Evolutionary conservation across 2,329 filamentous ascomycete genomes (phyloP).

Genomic region (Amesomyces nigricolor): DNA sequence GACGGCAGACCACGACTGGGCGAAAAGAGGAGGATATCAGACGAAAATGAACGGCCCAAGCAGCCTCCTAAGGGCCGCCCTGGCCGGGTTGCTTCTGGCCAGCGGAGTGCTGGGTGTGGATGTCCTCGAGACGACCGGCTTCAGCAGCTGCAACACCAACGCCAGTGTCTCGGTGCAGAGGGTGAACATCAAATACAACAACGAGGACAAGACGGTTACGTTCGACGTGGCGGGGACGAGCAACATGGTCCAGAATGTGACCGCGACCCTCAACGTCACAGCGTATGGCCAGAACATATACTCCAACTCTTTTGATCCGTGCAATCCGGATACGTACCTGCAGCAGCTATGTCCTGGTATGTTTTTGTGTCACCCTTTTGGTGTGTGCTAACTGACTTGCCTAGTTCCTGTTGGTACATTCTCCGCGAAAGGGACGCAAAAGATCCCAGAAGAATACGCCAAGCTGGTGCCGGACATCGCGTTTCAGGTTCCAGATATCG

Average conservation of each 20-base stretch:
- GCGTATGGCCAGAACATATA: slow-evolving; percentile 85
- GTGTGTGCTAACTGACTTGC: slow-evolving; percentile 10
- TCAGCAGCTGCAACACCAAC: slow-evolving; percentile 61
- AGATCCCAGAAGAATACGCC: slow-evolving; percentile 66
- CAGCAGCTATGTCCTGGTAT: slow-evolving; percentile 73
- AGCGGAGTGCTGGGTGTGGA: slow-evolving; percentile 56
- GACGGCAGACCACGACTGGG: background rate
- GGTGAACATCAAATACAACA: slow-evolving; percentile 75
- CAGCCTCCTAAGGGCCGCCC: slow-evolving; percentile 17
- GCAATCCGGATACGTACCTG: slow-evolving; percentile 60
- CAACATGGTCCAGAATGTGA: slow-evolving; percentile 69
- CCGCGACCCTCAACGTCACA: slow-evolving; percentile 65
- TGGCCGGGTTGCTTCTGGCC: slow-evolving; percentile 21
- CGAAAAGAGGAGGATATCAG: background rate
- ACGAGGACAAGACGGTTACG: slow-evolving; percentile 61
- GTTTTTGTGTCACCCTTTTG: slow-evolving; percentile 26
- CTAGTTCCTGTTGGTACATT: slow-evolving; percentile 70
- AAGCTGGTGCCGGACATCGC: slow-evolving; percentile 79
- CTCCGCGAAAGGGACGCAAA: slow-evolving; percentile 62
- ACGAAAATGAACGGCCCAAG: slow-evolving; percentile 6
- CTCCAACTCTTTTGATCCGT: slow-evolving; percentile 76
- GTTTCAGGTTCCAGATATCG: slow-evolving; percentile 84
- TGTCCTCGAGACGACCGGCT: slow-evolving; percentile 74
- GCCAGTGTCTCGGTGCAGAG: slow-evolving; percentile 69
- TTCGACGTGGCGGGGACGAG: slow-evolving; percentile 83